These are phyloP conservation scores for Paraconiothyrium sp. DNA, from an alignment of 2,329 filamentous ascomycete genomes.

Conservation along the genomic window DNA sequence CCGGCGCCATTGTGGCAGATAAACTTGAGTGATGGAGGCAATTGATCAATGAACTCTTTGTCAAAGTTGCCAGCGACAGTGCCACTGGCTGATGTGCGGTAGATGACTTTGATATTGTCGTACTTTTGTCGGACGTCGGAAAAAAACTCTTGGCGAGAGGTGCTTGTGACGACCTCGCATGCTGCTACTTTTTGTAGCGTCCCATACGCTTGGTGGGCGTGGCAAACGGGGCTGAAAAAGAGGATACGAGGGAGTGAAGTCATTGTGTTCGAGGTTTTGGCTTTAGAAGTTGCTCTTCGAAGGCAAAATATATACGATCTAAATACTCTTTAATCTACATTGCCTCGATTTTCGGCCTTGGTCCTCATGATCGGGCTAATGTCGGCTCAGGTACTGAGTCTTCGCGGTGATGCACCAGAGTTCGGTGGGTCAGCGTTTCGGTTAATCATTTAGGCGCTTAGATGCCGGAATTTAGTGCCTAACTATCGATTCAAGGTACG, in stretches of 20 bases:
- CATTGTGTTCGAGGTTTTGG: background rate
- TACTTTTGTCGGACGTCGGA: background rate
- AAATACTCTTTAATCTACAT: background rate
- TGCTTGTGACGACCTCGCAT: background rate
- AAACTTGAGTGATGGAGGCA: slow-evolving; percentile 52
- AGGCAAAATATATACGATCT: background rate
- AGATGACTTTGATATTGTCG: slow-evolving; percentile 71
- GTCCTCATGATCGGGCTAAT: background rate
- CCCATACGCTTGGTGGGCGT: background rate
- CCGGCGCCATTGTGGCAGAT: slow-evolving; percentile 70
- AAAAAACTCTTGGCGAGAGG: background rate
- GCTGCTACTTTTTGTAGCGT: background rate
- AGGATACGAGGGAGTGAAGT: background rate
- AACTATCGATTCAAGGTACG: no score
- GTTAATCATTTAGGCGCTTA: background rate
- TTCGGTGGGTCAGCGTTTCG: background rate
- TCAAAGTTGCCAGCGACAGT: slow-evolving; percentile 70
- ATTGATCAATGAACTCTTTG: slow-evolving; percentile 67
- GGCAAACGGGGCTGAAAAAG: background rate
- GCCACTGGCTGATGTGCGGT: slow-evolving; percentile 76
- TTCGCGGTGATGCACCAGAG: background rate
- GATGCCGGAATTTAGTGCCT: background rate
- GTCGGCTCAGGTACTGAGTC: background rate
- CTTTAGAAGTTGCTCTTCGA: background rate
- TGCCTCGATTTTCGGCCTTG: background rate